phyloP scores from a whole-genome alignment of 2,329 filamentous ascomycete genomes.

The Alternaria metachromatica region DNA sequence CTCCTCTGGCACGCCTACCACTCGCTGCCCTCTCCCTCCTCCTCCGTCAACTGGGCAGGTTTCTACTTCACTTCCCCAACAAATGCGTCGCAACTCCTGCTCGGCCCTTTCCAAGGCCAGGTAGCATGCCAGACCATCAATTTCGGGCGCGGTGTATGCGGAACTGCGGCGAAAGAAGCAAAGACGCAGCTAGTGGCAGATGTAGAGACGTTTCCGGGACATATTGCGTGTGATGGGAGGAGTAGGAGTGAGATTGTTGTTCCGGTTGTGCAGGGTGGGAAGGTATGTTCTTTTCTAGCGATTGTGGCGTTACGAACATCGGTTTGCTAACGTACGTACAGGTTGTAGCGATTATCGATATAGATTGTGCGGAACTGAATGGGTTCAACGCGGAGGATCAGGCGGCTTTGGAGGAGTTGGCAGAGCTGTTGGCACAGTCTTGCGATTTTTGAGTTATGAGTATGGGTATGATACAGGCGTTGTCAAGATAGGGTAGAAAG shows the following conservation, averaged over 20 bases:
- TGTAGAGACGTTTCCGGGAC: conserved; percentile 76
- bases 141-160: conserved; percentile 78
- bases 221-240: conserved; percentile 81
- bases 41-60: conserved; percentile 79
- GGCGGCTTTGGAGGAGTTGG: conserved; percentile 68
- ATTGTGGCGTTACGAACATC: too few species aligned
- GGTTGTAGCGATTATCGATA: conserved; percentile 77
- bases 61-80: conserved; percentile 55
- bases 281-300: conserved; percentile 45
- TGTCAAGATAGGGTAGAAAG: not conserved
- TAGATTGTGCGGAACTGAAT: conserved; percentile 72
- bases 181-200: conserved; percentile 71
- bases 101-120: conserved; percentile 80
- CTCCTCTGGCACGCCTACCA: conserved; percentile 82
- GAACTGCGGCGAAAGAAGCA: conserved; percentile 66
- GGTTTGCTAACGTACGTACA: conserved; percentile 27
- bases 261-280: conserved; percentile 65
- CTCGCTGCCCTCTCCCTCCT: conserved; percentile 70
- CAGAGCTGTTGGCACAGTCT: conserved; percentile 37
- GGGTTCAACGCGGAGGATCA: conserved; percentile 76
- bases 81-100: conserved; percentile 64
- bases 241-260: conserved; percentile 84
- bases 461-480: not conserved
- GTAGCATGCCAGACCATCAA: conserved; percentile 78
- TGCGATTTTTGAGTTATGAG: conserved; percentile 38